Evolutionary conservation across 148 eudicot genomes (phyloP), one percentile per base, ranked within the genome.

Genomic region (Persicaria tinctoria): DNA sequence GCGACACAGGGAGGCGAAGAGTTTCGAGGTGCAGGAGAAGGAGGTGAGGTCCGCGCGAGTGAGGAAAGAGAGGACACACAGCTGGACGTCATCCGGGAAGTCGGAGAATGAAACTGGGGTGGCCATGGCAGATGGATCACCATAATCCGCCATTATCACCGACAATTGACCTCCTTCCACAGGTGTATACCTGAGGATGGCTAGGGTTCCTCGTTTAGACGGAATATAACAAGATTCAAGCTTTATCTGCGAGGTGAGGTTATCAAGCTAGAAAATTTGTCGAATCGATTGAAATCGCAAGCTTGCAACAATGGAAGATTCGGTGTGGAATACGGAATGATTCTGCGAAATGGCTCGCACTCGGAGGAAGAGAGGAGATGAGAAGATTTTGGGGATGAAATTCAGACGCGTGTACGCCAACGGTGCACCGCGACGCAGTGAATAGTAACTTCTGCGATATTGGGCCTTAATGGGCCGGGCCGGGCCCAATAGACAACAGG

Each of bases 11-110:
- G 93, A 79, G 7, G 74, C 68, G 84, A 81, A 87, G 9, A 77
- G 82, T 59, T 90, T 92, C 2, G 93, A 92, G 7, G 97, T 89
- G 88, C 82, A 85, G 13, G 97, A 84, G 73, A 95, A 87, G 51
- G 89, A 16, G 70, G 87, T 68, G 68, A 95, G 76, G 18, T 95
- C 93, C 7, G 85, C 75, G 0, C 93, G 98, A 10, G 82, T 49
- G 53, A 95, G 89, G 75, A 86, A 92, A 1, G 98, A 95, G 16
- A 95, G 82, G 81, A 95, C 85, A 78, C 91, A 82, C 8, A 92
- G 79, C 78, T 95, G 97, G 12, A 95, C 93, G 66, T 95, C 98
- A 57, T 92, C 98, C 1, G 98, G 98, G 79, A 94, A 89, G 64
- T 93, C 93, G 51, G 89, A 76, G 82, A 91, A 89, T 18, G 88